These are phyloP conservation scores for Phytopythium vexans DNA, from an alignment of 352 stramenopile genomes.

Conservation along the genomic window DNA sequence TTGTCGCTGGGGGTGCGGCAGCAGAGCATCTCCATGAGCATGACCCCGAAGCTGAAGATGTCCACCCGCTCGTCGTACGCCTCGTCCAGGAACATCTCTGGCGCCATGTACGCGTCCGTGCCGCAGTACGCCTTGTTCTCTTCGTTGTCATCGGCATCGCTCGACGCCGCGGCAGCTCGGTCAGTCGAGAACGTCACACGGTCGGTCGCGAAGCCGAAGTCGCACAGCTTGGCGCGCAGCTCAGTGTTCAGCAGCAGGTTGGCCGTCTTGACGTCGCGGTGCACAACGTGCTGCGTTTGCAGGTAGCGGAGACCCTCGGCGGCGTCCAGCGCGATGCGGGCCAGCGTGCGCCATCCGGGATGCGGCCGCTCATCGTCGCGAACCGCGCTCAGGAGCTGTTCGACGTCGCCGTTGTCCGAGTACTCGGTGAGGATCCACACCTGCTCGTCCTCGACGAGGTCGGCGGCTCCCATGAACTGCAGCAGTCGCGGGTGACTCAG, in stretches of 20 bases:
- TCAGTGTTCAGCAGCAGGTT: slow-evolving; percentile 78
- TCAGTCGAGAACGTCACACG: slow-evolving; percentile 28
- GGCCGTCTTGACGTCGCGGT: slow-evolving; percentile 83
- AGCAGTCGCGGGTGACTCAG: slow-evolving; percentile 66
- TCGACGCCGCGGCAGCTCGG: slow-evolving; percentile 18
- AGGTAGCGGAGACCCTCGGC: slow-evolving; percentile 94
- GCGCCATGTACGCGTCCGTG: slow-evolving; percentile 84
- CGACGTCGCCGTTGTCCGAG: slow-evolving; percentile 66
- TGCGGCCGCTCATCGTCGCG: slow-evolving; percentile 36
- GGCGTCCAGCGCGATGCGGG: slow-evolving; percentile 69
- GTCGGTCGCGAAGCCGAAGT: slow-evolving; percentile 82
- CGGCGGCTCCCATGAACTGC: slow-evolving; percentile 67
- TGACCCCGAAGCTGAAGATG: slow-evolving; percentile 80
- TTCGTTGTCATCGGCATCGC: slow-evolving; percentile 23
- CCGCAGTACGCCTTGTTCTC: slow-evolving; percentile 83
- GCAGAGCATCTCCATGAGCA: slow-evolving; percentile 84
- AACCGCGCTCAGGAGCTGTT: slow-evolving; percentile 58
- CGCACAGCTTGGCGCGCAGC: slow-evolving; percentile 72
- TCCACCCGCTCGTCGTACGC: slow-evolving; percentile 85
- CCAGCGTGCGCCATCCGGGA: slow-evolving; percentile 54
- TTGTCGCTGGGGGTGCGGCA: slow-evolving; percentile 72
- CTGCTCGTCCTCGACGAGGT: slow-evolving; percentile 61
- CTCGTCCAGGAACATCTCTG: slow-evolving; percentile 82
- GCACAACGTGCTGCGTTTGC: slow-evolving; percentile 81
- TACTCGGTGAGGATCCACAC: slow-evolving; percentile 83